Percentiles rank a stretch among this genome's conserved stretches.
Evolutionary conservation across 2,329 filamentous ascomycete species (phyloP).

Genomic region (Colletotrichum costaricense): DNA sequence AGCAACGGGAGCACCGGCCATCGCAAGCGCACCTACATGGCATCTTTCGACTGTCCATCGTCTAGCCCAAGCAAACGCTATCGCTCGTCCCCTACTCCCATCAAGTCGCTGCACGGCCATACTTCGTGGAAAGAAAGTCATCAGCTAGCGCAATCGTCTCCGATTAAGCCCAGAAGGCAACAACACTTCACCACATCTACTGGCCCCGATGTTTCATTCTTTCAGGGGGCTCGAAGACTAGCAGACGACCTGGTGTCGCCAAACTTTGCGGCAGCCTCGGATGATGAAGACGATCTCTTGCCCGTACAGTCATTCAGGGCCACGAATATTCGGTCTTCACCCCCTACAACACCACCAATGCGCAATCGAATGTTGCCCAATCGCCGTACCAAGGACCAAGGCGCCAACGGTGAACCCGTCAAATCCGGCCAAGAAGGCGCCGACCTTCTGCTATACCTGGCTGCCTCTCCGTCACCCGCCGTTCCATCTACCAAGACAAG

Average conservation of each 20-base stretch:
- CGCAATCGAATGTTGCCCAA: slow-evolving; percentile 61
- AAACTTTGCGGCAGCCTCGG: slow-evolving; percentile 72
- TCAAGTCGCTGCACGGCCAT: slow-evolving; percentile 67
- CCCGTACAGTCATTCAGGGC: slow-evolving; percentile 79
- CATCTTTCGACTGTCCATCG: slow-evolving; percentile 65
- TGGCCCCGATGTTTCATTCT: slow-evolving; percentile 82
- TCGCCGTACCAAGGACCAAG: slow-evolving; percentile 61
- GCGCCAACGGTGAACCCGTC: slow-evolving; percentile 55
- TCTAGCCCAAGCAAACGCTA: slow-evolving; percentile 76
- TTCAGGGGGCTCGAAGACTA: slow-evolving; percentile 76
- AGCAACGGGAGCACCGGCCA: slow-evolving; percentile 75
- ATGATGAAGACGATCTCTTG: slow-evolving; percentile 87
- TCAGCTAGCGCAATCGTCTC: slow-evolving; percentile 86
- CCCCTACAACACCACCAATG: slow-evolving; percentile 84
- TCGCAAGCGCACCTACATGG: slow-evolving; percentile 72
- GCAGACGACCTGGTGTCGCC: slow-evolving; percentile 71
- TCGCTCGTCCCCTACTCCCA: slow-evolving; percentile 71
- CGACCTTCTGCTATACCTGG: slow-evolving; percentile 84
- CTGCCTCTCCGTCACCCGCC: slow-evolving; percentile 90
- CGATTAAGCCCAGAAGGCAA: slow-evolving; percentile 80
- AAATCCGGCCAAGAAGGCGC: slow-evolving; percentile 83
- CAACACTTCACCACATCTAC: slow-evolving; percentile 79
- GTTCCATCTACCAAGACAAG: slow-evolving; percentile 63
- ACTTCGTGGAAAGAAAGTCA: slow-evolving; percentile 81
- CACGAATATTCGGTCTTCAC: slow-evolving; percentile 78